Conservation (phyloP, 2,329 filamentous ascomycete species). For the Ploettnerulaceae sp. region DNA sequence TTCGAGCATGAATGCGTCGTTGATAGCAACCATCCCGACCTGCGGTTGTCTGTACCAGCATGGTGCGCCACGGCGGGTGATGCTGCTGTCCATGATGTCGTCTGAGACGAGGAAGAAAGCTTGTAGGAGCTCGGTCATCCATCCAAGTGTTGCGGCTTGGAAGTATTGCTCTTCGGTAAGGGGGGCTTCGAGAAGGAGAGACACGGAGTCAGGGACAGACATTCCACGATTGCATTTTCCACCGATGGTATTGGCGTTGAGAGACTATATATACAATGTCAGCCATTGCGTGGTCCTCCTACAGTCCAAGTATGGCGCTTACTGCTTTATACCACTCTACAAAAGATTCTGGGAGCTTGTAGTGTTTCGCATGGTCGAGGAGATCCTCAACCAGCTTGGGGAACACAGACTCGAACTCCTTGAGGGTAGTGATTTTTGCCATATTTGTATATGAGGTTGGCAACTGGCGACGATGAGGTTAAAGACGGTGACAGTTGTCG, state of each 20-base stretch:
- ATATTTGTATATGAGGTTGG: constrained; percentile 37
- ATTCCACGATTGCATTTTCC: constrained; percentile 99
- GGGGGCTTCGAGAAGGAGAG: constrained; percentile 67
- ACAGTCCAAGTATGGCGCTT: constrained; percentile 8
- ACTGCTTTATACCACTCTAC: constrained; percentile 72
- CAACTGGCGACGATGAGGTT: constrained; percentile 2
- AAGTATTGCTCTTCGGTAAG: constrained; percentile 83
- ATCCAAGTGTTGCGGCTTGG: constrained; percentile 80
- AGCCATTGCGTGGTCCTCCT: constrained; percentile 2
- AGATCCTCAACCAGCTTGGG: constrained; percentile 80
- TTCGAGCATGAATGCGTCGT: constrained; percentile 97
- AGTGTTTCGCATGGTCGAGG: constrained; percentile 70
- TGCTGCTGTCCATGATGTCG: constrained; percentile 96
- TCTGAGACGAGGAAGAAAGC: constrained; percentile 98
- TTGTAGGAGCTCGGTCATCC: constrained; percentile 97
- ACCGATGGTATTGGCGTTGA: constrained; percentile 82
- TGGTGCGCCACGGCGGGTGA: constrained; percentile 87
- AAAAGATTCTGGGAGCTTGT: constrained; percentile 77
- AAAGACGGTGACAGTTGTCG: not conserved
- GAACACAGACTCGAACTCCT: constrained; percentile 88
- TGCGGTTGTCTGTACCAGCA: constrained; percentile 93
- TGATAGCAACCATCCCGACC: constrained; percentile 95
- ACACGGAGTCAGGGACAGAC: constrained; percentile 88
- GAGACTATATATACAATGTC: constrained; percentile 48
- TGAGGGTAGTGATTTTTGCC: constrained; percentile 69